Percentiles rank a stretch among this genome's conserved stretches.
These are phyloP conservation scores for peach (Prunus persica) DNA, from an alignment of 306 rosid genomes.

Conservation along the genomic window Prunus_persica_NCBIv2 NC_034010.1:19936501-19937000, in stretches of 20 bases:
- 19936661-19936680: background rate
- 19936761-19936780: too few relatives aligned
- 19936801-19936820: too few relatives aligned
- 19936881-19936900: too few relatives aligned
- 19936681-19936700: too few relatives aligned
- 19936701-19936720: background rate
- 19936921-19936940: background rate
- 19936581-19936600: background rate
- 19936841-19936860: too few relatives aligned
- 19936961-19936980: background rate
- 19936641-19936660: background rate
- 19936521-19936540: accelerated
- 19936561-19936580: too few relatives aligned
- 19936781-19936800: too few relatives aligned
- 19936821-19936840: too few relatives aligned
- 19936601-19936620: background rate
- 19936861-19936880: too few relatives aligned
- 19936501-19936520: accelerated
- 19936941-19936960: background rate
- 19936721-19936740: too few relatives aligned
- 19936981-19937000: background rate
- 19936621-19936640: background rate
- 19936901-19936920: background rate
- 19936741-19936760: too few relatives aligned
- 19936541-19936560: accelerated